phyloP scores from a whole-genome alignment of 306 rosid genomes.

The Adenanthera pavonina region DNA sequence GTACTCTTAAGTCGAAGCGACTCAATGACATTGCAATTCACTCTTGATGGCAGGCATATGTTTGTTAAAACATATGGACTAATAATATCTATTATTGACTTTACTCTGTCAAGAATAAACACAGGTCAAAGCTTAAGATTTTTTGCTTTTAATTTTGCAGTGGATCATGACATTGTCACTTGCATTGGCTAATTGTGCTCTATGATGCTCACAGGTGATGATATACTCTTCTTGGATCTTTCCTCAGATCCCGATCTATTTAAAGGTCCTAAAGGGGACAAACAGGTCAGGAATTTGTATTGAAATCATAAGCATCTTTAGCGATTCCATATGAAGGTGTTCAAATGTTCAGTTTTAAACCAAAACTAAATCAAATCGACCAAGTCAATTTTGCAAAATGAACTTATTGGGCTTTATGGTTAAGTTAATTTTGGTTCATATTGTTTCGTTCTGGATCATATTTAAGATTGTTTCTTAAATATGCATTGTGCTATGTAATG shows the following conservation, averaged over 20 bases:
- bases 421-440: neutral
- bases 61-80: conserved; percentile 72
- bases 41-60: conserved; percentile 74
- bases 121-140: conserved; percentile 57
- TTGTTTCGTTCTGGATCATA: neutral
- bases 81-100: conserved; percentile 81
- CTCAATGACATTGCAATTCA: conserved; percentile 68
- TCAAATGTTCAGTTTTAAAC: neutral
- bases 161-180: conserved; percentile 33
- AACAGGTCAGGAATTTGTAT: conserved; percentile 63
- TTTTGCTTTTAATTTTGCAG: conserved; percentile 12
- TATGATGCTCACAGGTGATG: conserved; percentile 66
- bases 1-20: conserved; percentile 74
- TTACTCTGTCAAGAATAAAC: conserved; percentile 86
- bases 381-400: neutral
- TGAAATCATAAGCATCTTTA: conserved; percentile 18
- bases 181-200: conserved; percentile 33
- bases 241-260: conserved; percentile 81
- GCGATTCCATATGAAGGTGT: neutral
- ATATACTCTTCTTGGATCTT: conserved; percentile 82
- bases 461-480: neutral
- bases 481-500: neutral
- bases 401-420: neutral
- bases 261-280: conserved; percentile 82
- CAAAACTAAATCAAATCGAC: neutral